Base-by-base conservation (phyloP, 2,329 filamentous ascomycete species). In the Emmonsia crescens region DNA sequence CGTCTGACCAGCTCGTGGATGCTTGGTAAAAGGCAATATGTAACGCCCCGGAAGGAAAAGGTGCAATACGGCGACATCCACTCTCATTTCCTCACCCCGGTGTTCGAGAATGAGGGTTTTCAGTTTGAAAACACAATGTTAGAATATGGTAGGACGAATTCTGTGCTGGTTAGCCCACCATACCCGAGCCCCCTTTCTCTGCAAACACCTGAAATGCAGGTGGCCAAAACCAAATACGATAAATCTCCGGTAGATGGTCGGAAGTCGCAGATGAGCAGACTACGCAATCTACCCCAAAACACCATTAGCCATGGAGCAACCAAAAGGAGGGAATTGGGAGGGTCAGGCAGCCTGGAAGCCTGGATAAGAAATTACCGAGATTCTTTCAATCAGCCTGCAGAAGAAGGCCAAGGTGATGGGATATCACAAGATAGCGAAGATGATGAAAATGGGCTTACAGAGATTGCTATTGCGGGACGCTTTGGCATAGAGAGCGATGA, bases 1-100 rank as follows among this genome's bases (percentile, higher is more conserved):
- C 51, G 10, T 19, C 5, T 9, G 8, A 64, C 67, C 12, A 76
- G 75, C 57, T 74, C 75, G 8, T 76, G 74, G 71, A 67, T 69
- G 9, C 66, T 76, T 42, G 71, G 74, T 3, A 75, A 72, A 54
- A 63, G 71, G 44, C 72, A 71, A 63, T 63, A 65, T 36, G 62
- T 66, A 10, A 64, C 16, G 51, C 62, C 19, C 29, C 63, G 19
- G 19, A 46, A 40, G 54, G 36, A 40, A 44, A 42, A 48, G 3
- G n/a, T 19, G 36, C 52, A 58, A 57, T 55, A 27, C 27, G 38
- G 44, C 46, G 57, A 61, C 33, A 64, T 61, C 19, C n/a, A 51
- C 10, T 61, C 60, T n/a, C 61, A 66, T 19, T 60, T 69, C 14
- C 59, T 66, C 29, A 68, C 66, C 14, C 68, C 66, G 19, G 56